Evolutionary conservation across 2,329 filamentous ascomycete species (phyloP).

Genomic region (Neonectria punicea): DNA sequence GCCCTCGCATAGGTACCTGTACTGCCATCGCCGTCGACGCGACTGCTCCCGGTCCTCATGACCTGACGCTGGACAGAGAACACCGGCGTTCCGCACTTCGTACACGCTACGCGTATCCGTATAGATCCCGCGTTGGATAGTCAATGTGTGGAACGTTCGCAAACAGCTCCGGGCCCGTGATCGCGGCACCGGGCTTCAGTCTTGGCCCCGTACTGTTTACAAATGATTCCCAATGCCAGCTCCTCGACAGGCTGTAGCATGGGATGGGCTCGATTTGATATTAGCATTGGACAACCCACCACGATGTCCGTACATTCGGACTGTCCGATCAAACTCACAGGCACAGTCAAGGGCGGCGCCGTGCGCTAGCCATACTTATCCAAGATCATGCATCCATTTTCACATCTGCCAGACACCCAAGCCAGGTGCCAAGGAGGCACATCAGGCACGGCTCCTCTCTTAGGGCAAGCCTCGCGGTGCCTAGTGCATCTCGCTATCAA

Average conservation of each 20-base stretch:
- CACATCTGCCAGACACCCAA: constrained; percentile 5
- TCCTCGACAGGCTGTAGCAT: neutral
- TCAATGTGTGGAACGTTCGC: neutral
- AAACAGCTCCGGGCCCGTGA: neutral
- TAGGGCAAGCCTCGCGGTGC: neutral
- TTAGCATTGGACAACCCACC: constrained; percentile 1
- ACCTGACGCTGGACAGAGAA: neutral
- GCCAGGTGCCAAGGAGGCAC: neutral
- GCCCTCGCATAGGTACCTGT: neutral
- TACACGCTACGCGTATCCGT: neutral
- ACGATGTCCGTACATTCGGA: neutral
- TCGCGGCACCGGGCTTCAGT: neutral
- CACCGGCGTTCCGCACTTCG: neutral
- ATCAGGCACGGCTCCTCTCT: neutral
- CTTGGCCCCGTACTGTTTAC: neutral
- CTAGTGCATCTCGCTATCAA: constrained; percentile 17
- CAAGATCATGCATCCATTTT: neutral
- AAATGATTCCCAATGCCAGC: neutral
- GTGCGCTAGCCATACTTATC: constrained; percentile 2
- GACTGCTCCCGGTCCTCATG: neutral
- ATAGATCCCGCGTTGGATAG: neutral
- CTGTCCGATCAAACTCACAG: too few species aligned
- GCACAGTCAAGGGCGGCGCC: constrained; percentile 4
- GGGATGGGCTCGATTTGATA: neutral
- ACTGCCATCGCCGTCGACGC: neutral